A percentile compares a stretch with the other conserved stretches of the same genome.
These are phyloP conservation scores for Raffaelea albimanens DNA, from an alignment of 2,329 filamentous ascomycete genomes.

Conservation along the genomic window DNA sequence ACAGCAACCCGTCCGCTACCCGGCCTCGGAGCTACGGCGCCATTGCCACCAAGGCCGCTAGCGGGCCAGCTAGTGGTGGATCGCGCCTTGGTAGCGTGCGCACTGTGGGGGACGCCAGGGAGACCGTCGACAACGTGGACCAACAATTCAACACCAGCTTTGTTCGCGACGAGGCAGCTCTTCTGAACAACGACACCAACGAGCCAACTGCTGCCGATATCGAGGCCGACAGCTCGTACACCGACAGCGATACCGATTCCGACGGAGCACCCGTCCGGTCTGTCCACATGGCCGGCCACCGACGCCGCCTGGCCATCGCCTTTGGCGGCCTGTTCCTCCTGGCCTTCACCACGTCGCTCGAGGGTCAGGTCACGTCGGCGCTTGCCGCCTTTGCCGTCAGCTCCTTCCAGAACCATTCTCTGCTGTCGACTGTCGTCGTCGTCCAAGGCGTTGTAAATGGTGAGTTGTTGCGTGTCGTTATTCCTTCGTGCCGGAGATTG, in stretches of 20 bases:
- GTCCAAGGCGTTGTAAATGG: conserved; percentile 56
- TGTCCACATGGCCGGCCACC: conserved; percentile 2
- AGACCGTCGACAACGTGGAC: too few relatives aligned
- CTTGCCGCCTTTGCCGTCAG: conserved; percentile 55
- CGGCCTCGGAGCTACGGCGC: conserved; percentile 11
- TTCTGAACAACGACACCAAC: not conserved
- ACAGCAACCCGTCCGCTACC: not conserved
- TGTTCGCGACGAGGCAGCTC: not conserved
- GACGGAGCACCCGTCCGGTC: not conserved
- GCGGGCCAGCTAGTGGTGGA: conserved; percentile 5
- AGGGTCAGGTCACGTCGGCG: conserved; percentile 52
- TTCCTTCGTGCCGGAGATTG: too few relatives aligned
- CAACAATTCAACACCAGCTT: not conserved
- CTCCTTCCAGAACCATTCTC: conserved; percentile 51
- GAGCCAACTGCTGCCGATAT: not conserved
- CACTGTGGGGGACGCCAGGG: not conserved
- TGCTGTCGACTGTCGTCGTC: conserved; percentile 55
- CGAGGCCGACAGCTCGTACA: not conserved
- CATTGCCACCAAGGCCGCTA: conserved; percentile 2
- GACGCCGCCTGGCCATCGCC: conserved; percentile 10
- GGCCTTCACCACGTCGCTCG: conserved; percentile 57
- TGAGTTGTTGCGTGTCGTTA: conserved; percentile 16
- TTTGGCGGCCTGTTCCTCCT: conserved; percentile 39
- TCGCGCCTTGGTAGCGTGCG: too few relatives aligned
- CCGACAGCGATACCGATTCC: not conserved